These are phyloP conservation scores for Rhynchospora tenuis DNA, from an alignment of 176 grass and related monocot genomes.

Conservation along the genomic window DNA sequence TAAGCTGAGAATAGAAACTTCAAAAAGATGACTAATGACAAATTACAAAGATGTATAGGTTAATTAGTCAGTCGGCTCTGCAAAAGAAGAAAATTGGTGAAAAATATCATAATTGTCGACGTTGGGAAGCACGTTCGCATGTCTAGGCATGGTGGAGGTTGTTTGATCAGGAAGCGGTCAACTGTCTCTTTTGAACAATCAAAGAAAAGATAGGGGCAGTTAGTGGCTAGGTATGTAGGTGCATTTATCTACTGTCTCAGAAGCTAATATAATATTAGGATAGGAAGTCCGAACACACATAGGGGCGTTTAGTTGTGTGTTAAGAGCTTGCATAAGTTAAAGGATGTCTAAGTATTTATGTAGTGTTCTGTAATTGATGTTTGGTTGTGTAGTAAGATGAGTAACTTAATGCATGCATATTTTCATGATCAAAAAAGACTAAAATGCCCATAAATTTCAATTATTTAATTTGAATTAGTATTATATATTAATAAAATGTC, in stretches of 20 bases:
- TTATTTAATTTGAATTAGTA: too few species aligned
- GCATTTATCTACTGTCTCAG: neutral
- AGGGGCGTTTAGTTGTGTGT: too few species aligned
- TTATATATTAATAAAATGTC: too few species aligned
- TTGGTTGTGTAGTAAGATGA: too few species aligned
- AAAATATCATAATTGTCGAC: neutral
- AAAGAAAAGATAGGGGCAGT: slow-evolving; percentile 3
- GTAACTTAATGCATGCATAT: too few species aligned
- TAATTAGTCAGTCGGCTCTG: neutral
- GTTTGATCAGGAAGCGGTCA: slow-evolving; percentile 9
- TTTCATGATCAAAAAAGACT: too few species aligned
- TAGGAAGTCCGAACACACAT: neutral
- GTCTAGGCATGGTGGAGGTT: neutral
- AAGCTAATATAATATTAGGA: neutral
- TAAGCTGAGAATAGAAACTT: neutral
- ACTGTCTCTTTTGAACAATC: slow-evolving; percentile 10
- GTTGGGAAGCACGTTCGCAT: slow-evolving; percentile 10
- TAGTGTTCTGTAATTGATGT: too few species aligned
- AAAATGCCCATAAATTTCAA: too few species aligned
- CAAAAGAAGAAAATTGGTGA: neutral
- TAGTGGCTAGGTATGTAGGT: neutral
- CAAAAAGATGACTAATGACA: neutral
- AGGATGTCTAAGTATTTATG: too few species aligned
- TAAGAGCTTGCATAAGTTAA: too few species aligned
- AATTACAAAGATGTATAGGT: neutral